Percentiles rank a stretch among this genome's conserved stretches.
Conservation (phyloP, 257 asterid genomes). For the Marsdenia floribunda region DNA sequence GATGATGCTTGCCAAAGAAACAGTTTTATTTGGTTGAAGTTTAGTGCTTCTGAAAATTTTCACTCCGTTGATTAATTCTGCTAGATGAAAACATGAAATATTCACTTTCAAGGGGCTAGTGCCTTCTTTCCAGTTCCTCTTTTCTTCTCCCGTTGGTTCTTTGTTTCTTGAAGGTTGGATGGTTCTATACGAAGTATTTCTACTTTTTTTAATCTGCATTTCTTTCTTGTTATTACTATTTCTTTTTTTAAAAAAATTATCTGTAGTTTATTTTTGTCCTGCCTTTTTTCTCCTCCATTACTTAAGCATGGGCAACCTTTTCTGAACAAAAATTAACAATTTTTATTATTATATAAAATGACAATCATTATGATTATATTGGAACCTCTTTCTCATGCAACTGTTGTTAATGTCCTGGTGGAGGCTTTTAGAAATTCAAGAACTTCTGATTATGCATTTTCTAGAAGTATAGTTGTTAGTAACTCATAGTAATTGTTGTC, state of each 20-base stretch:
- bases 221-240: neutral
- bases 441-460: constrained; percentile 1
- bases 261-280: neutral
- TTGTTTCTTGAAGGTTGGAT: neutral
- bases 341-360: neutral
- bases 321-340: neutral
- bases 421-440: neutral
- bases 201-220: neutral
- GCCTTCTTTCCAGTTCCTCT: neutral
- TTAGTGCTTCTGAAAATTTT: neutral
- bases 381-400: neutral
- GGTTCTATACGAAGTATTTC: neutral
- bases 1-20: neutral
- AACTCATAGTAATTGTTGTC: neutral
- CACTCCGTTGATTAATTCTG: neutral
- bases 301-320: neutral
- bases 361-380: neutral
- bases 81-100: neutral
- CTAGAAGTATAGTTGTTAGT: neutral
- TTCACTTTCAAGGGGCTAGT: neutral
- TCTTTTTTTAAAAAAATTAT: neutral
- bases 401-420: neutral
- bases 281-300: neutral
- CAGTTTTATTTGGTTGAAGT: neutral
- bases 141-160: neutral